Percentiles rank a stretch among this genome's conserved stretches.
phyloP scores from a whole-genome alignment of 2,329 filamentous ascomycete genomes.

The Colletotrichum graminicola region DNA sequence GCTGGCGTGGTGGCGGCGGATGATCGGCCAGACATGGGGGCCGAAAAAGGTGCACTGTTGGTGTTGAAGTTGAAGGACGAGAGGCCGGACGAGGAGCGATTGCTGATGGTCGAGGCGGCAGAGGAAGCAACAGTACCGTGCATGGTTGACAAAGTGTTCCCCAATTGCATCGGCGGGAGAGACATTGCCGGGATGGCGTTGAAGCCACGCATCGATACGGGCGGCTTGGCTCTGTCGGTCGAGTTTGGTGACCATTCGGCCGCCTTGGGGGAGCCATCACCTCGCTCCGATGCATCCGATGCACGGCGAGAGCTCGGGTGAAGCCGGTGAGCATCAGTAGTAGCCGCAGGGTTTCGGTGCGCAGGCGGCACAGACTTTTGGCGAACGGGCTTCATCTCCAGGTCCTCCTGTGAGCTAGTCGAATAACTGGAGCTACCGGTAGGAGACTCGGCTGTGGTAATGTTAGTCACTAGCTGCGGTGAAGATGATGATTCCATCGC shows the following conservation, averaged over 20 bases:
- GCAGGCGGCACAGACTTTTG: constrained; percentile 38
- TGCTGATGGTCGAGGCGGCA: constrained; percentile 36
- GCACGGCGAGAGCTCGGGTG: constrained; percentile 48
- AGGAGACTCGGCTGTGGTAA: constrained; percentile 44
- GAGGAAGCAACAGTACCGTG: constrained; percentile 27
- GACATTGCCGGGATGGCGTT: constrained; percentile 43
- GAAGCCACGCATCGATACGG: constrained; percentile 50
- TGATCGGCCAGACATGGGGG: constrained; percentile 38
- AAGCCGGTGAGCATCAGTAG: constrained; percentile 41
- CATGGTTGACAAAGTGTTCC: not conserved
- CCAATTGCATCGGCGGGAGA: constrained; percentile 34
- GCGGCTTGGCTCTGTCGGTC: constrained; percentile 44
- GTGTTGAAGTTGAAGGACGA: constrained; percentile 41
- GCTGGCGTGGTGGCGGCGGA: constrained; percentile 41
- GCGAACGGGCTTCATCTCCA: constrained; percentile 53
- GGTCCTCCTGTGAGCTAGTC: constrained; percentile 55
- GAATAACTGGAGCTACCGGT: constrained; percentile 54
- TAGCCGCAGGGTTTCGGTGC: constrained; percentile 13
- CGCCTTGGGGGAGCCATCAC: constrained; percentile 30
- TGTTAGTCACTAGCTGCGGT: constrained; percentile 30
- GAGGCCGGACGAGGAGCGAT: constrained; percentile 28
- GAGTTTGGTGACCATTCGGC: constrained; percentile 6
- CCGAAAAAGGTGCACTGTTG: constrained; percentile 25
- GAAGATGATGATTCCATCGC: not conserved
- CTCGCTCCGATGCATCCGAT: constrained; percentile 48